Percentiles rank a stretch among this genome's conserved stretches.
phyloP scores from a whole-genome alignment of 805 yeast species.

The Hanseniaspora nectarophila region DNA sequence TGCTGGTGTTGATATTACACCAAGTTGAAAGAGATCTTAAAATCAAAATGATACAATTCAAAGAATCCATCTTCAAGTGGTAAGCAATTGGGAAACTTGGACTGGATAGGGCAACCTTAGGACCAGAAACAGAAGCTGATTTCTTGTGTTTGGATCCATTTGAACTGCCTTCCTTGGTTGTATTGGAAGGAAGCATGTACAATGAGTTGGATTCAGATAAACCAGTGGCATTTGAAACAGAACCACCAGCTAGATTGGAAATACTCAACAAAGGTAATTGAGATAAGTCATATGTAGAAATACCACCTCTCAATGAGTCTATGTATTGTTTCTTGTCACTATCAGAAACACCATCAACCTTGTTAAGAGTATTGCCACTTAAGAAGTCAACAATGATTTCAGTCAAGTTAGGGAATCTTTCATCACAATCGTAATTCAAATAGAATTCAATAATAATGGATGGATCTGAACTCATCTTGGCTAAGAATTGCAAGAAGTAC shows the following conservation, averaged over 20 bases:
- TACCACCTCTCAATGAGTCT: slow-evolving; percentile 40
- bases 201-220: slow-evolving; percentile 23
- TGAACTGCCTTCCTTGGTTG: slow-evolving; percentile 17
- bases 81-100: slow-evolving; percentile 62
- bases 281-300: slow-evolving; percentile 62
- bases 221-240: slow-evolving; percentile 20
- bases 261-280: slow-evolving; percentile 69
- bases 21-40: slow-evolving; percentile 71
- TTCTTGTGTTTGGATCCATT: slow-evolving; percentile 5
- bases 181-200: slow-evolving; percentile 18
- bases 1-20: slow-evolving; percentile 49
- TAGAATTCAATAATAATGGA: slow-evolving; percentile 84
- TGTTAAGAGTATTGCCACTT: slow-evolving; percentile 50
- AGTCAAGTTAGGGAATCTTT: slow-evolving; percentile 66
- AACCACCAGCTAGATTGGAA: slow-evolving; percentile 34
- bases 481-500: slow-evolving; percentile 68
- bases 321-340: slow-evolving; percentile 50
- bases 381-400: slow-evolving; percentile 72
- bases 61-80: slow-evolving; percentile 69
- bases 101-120: slow-evolving; percentile 15
- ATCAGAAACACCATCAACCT: slow-evolving; percentile 54
- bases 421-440: slow-evolving; percentile 89
- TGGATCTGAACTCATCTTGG: slow-evolving; percentile 76
- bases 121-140: neutral
- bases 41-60: slow-evolving; percentile 70